Evolutionary conservation across 148 eudicot genomes (phyloP), one percentile per base, ranked within the genome.

Genomic region (Cornus controversa): DNA sequence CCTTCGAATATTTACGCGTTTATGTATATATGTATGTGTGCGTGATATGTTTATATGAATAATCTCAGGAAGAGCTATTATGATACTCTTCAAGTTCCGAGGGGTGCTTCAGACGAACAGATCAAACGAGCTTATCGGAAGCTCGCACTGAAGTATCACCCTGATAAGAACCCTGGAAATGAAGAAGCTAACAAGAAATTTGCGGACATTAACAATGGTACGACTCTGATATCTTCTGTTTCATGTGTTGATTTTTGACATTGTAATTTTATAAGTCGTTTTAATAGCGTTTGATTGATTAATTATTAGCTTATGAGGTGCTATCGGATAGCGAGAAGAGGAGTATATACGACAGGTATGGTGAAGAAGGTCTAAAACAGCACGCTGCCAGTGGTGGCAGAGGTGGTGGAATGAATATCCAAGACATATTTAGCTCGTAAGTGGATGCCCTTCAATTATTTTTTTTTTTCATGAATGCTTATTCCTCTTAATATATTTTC

Each of bases 331-430:
- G 88, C 82, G 98, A 96, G 83, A 96, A 96, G 90, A 91, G 97
- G 86, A 82, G 83, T 36, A 88, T 96, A 64, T 96, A 96, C 63
- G 99, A 96, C 80, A 84, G 88, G 75, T 96, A 96, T 77, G 99
- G 99, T 23, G 99, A 96, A 79, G 99, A 96, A 29, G 99, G 99
- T 60, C 90, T 96, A 27, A 96, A 96, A 78, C 98, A 93, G 88
- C 92, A 81, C 40, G 93, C 93, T 36, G 93, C 97, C 0, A 71
- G 84, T 82, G 99, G 98, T 70, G 99, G 99, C 36, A 79, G 97
- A 77, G 87, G 98, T 22, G 97, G 98, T 14, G 99, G 99, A 57
- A 92, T 92, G 97, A 86, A 90, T 71, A 85, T 95, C 47, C 90
- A 91, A 73, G 97, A 95, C 85, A 86, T 95, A n/a, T 95, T 95